These are phyloP conservation scores for Xanthoparmelia taractica DNA, from an alignment of 495 filamentous ascomycete species.

Conservation along the genomic window DNA sequence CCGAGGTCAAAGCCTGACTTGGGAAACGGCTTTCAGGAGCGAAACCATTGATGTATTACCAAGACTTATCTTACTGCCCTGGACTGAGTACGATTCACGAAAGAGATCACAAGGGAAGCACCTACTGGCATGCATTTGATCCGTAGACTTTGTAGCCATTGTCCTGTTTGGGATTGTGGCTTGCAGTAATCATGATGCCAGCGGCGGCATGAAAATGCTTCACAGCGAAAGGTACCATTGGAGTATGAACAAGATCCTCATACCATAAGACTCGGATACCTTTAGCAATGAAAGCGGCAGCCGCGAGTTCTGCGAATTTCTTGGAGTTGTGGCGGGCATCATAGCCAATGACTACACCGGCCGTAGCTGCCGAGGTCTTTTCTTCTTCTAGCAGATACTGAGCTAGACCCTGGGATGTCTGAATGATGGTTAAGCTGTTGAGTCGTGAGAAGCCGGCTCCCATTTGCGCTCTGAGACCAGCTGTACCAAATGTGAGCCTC, in stretches of 20 bases:
- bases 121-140: constrained; percentile 58
- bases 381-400: constrained; percentile 46
- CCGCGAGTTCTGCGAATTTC: constrained; percentile 56
- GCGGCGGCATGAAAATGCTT: constrained; percentile 48
- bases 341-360: constrained; percentile 56
- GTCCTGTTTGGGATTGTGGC: constrained; percentile 62
- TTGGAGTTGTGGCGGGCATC: constrained; percentile 62
- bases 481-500: constrained; percentile 64
- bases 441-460: constrained; percentile 62
- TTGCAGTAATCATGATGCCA: constrained; percentile 67
- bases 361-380: constrained; percentile 31
- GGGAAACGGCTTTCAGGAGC: not conserved
- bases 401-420: constrained; percentile 64
- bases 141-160: constrained; percentile 64
- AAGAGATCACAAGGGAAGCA: not conserved
- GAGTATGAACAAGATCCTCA: constrained; percentile 50
- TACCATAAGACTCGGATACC: constrained; percentile 58
- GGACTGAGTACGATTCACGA: not conserved
- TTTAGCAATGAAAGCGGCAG: constrained; percentile 55
- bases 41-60: constrained; percentile 3
- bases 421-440: constrained; percentile 63
- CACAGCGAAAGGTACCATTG: constrained; percentile 62
- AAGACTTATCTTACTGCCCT: not conserved
- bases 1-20: not conserved
- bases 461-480: constrained; percentile 63